Base-by-base conservation (phyloP, 768 basidiomycete species). In the Punctularia strigosozonata region DNA sequence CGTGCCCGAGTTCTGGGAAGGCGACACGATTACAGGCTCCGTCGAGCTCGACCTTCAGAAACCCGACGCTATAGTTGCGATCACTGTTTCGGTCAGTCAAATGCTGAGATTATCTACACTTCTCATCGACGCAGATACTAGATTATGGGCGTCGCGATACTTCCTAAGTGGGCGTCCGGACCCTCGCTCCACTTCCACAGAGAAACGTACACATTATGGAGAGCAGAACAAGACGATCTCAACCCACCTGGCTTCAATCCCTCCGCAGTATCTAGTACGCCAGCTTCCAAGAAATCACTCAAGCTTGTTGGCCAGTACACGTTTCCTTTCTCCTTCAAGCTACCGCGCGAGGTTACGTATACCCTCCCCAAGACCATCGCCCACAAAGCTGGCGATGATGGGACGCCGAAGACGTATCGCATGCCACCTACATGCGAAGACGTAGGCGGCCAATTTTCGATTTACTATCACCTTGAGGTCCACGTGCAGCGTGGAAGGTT, bases 11-110 rank as follows among this genome's bases (percentile, higher is more conserved):
- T 74, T 70, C 46, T 50, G 62, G 34, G 62, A 71, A 43, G 66
- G 63, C 8, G 73, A 80, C 48, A 42, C 48, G 12, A 59, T 80
- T 37, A 48, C 64, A 1, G 76, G 77, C 19, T 52, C 55, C 7
- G 71, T 77, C 3, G 67, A 71, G 46, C 48, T 77, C 21, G 65
- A 73, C 37, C 54, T 73, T 24, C 58, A 63, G 43, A 71, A 69
- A 46, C 53, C 66, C 14, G 70, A 74, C 40, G 64, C 58, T 8
- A 52, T 68, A 36, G 73, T 75, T 49, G 60, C 57, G 21, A 59
- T 79, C 23, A 58, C 60, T 8, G 48, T 77, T 45, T 57, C 63
- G 40, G 73, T 71, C 41, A 38, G 67, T 61, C 17, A 25, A 8
- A 22, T 10, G 15, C 15, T 15, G n/a, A n/a, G n/a, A n/a, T n/a